These are phyloP conservation scores for Monocercomonoides exilis DNA, from an alignment of 78 protist genomes.

Conservation along the genomic window DNA sequence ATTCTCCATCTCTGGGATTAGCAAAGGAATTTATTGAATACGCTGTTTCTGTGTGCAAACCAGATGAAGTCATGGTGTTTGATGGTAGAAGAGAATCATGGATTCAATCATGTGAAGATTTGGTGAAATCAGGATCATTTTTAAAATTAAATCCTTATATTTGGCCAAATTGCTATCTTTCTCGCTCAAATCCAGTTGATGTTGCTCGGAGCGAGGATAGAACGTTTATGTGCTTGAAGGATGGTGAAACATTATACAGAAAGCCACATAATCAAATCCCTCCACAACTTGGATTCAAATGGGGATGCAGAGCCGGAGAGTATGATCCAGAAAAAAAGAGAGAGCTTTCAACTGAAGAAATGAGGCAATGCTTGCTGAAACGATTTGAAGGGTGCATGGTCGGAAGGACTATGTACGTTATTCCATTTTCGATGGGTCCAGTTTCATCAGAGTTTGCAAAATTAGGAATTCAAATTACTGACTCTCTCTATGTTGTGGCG, in stretches of 20 bases:
- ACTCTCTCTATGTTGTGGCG: conserved; percentile 35
- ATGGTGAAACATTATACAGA: background rate
- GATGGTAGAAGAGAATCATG: background rate
- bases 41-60: background rate
- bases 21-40: background rate
- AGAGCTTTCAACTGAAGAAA: conserved; percentile 61
- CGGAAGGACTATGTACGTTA: conserved; percentile 73
- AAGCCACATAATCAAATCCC: background rate
- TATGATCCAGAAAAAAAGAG: conserved; percentile 73
- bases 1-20: background rate
- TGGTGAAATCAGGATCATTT: background rate
- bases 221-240: conserved; percentile 59
- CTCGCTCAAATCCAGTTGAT: conserved; percentile 62
- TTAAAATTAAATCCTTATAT: background rate
- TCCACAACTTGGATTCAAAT: background rate
- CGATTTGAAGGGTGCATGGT: conserved; percentile 53
- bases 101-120: background rate
- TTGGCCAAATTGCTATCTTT: conserved; percentile 58
- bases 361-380: conserved; percentile 40
- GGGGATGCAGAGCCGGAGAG: conserved; percentile 20
- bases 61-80: background rate
- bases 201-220: conserved; percentile 54
- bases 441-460: conserved; percentile 44
- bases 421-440: conserved; percentile 78
- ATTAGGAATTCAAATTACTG: conserved; percentile 46